Percentiles rank a stretch among this genome's conserved stretches.
Evolutionary conservation across 805 yeast genomes (phyloP).

Genomic region (baker's yeast (Saccharomyces cerevisiae)): DNA sequence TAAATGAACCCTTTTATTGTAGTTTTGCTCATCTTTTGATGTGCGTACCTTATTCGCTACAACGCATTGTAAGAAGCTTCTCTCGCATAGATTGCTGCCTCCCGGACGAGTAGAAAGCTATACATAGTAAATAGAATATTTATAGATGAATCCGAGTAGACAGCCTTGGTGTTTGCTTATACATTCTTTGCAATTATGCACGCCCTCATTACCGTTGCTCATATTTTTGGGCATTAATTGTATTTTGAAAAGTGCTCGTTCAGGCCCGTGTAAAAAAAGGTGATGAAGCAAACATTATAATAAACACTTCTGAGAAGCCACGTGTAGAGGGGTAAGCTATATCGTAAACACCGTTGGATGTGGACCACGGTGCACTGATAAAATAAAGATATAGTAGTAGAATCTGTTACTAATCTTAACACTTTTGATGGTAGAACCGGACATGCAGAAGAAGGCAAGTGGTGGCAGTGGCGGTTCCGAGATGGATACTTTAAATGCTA

Average conservation of each 20-base stretch:
- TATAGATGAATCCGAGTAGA: not conserved
- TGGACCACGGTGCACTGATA: not conserved
- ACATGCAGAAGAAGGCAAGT: constrained; percentile 4
- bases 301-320: not conserved
- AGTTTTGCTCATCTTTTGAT: constrained; percentile 60
- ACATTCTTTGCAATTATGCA: not conserved
- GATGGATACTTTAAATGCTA: constrained; percentile 4
- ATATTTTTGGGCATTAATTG: not conserved
- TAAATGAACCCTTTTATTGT: constrained; percentile 68
- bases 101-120: constrained; percentile 14
- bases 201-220: not conserved
- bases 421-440: constrained; percentile 3
- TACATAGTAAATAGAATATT: not conserved
- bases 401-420: not conserved
- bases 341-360: not conserved
- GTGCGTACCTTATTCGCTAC: constrained; percentile 56
- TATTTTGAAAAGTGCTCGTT: not conserved
- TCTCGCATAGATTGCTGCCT: constrained; percentile 59
- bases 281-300: not conserved
- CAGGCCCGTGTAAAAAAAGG: not conserved
- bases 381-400: not conserved
- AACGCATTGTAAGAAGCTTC: constrained; percentile 34
- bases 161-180: not conserved
- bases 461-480: constrained; percentile 3
- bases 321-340: not conserved